Evolutionary conservation across 1,139 yeast species (phyloP).

Genomic region (Geotrichum reessii): DNA sequence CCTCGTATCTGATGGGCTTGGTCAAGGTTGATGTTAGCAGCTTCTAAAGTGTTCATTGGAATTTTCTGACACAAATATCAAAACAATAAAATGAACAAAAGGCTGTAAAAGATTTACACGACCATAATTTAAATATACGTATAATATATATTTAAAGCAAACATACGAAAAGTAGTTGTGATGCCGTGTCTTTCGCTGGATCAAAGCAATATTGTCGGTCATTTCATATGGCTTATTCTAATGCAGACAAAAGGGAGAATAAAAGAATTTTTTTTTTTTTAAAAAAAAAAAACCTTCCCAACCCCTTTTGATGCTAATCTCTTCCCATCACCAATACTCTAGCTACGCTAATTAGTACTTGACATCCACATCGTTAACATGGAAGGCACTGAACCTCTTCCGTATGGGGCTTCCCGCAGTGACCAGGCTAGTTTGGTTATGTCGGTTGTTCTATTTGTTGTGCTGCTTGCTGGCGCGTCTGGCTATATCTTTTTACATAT

Average conservation of each 20-base stretch:
- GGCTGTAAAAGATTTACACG: too few relatives aligned
- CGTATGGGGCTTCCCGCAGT: background rate
- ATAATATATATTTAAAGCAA: background rate
- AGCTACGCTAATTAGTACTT: background rate
- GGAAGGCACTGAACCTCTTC: background rate
- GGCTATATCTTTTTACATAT: slow-evolving; percentile 1
- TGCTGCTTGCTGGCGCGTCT: slow-evolving; percentile 13
- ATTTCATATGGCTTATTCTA: background rate
- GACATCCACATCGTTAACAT: background rate
- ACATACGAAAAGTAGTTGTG: background rate
- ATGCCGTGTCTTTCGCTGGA: background rate
- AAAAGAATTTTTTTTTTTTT: too few relatives aligned
- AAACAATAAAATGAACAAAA: too few relatives aligned
- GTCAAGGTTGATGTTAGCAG: too few relatives aligned
- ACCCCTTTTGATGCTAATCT: background rate
- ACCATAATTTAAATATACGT: too few relatives aligned
- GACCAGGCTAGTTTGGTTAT: slow-evolving; percentile 5
- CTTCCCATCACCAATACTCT: background rate
- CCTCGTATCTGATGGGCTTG: too few relatives aligned
- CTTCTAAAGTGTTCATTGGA: too few relatives aligned
- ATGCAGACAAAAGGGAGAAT: background rate
- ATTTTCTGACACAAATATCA: too few relatives aligned
- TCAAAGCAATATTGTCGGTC: background rate
- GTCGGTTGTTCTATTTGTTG: slow-evolving; percentile 18
- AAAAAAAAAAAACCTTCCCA: background rate